A percentile compares a stretch with the other conserved stretches of the same genome.
Evolutionary conservation across 2,329 filamentous ascomycete species (phyloP).

Genomic region (Penicillium sp.): DNA sequence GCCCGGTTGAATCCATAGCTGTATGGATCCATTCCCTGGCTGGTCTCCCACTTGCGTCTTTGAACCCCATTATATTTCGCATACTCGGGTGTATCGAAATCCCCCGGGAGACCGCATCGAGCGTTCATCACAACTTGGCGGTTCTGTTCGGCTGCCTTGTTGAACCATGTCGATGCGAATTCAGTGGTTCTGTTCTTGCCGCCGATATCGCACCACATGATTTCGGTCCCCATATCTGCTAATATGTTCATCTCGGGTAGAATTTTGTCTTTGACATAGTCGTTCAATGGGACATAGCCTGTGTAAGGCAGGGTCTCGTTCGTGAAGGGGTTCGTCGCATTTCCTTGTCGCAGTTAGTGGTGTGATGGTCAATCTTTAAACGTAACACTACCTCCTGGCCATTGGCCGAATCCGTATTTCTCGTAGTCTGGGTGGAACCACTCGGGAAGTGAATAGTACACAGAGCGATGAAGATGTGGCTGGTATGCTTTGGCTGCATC

Average conservation of each 20-base stretch:
- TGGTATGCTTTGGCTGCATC: conserved; percentile 47
- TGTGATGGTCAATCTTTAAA: not conserved
- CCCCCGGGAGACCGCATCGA: conserved; percentile 58
- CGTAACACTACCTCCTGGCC: conserved; percentile 15
- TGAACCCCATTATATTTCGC: conserved; percentile 53
- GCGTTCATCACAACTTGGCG: conserved; percentile 59
- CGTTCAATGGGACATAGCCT: conserved; percentile 44
- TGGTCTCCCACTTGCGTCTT: conserved; percentile 62
- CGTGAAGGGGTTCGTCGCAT: conserved; percentile 49
- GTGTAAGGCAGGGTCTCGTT: conserved; percentile 47
- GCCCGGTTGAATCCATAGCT: conserved; percentile 62
- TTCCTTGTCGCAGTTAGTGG: conserved; percentile 24
- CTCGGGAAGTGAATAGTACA: conserved; percentile 50
- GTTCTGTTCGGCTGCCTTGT: conserved; percentile 39
- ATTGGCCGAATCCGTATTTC: conserved; percentile 43
- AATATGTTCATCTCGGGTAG: conserved; percentile 49
- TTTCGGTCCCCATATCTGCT: conserved; percentile 46
- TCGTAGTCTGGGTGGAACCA: conserved; percentile 51
- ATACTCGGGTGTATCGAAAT: conserved; percentile 66
- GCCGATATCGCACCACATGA: conserved; percentile 53
- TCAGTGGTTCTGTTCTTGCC: conserved; percentile 46
- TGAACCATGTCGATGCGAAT: conserved; percentile 49
- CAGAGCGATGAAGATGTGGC: conserved; percentile 46
- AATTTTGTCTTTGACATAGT: conserved; percentile 47
- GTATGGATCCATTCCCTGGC: conserved; percentile 62